Conservation (phyloP, 179 eudicot genomes). For the Corrigiola litoralis region DNA sequence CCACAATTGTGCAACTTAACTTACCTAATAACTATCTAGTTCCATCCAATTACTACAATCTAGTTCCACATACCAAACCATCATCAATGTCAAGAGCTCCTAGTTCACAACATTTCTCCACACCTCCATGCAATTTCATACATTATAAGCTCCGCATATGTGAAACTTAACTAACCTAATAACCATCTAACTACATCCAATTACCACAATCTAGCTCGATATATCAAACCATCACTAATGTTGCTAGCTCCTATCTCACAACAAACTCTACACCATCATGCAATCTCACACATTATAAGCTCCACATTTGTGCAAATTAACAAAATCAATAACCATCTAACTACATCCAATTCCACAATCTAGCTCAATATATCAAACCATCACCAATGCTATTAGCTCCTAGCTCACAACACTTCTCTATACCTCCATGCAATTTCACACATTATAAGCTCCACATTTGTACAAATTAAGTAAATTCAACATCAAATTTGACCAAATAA, state of each 20-base stretch:
- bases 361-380: background rate
- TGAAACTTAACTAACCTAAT: too few species aligned
- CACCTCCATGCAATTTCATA: background rate
- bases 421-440: background rate
- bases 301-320: background rate
- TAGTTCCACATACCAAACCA: background rate
- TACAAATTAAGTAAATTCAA: too few species aligned
- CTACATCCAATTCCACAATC: background rate
- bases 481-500: too few species aligned
- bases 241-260: background rate
- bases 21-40: too few species aligned
- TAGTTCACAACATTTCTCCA: background rate
- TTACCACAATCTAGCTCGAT: background rate
- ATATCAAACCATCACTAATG: background rate
- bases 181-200: background rate
- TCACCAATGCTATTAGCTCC: background rate
- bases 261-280: background rate
- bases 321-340: too few species aligned
- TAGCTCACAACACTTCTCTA: background rate
- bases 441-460: background rate
- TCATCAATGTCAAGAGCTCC: background rate
- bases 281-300: background rate
- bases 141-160: background rate
- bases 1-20: too few species aligned
- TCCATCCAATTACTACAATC: background rate